Percentiles rank a stretch among this genome's conserved stretches.
These are phyloP conservation scores for Neurospora sp. DNA, from an alignment of 495 filamentous ascomycete genomes.

Conservation along the genomic window DNA sequence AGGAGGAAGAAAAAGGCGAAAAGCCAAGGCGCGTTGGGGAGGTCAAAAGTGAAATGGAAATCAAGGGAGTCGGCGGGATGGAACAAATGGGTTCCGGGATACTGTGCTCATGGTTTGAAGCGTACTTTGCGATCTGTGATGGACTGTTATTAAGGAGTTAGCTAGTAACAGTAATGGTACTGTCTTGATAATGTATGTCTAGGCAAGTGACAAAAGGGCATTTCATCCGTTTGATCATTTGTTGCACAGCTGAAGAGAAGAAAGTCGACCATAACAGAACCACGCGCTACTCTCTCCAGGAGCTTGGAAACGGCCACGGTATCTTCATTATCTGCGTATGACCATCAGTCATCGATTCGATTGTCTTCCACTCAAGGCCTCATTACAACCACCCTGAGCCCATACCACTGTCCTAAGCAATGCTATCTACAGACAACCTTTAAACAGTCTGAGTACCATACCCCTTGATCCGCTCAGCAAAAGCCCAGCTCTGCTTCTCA, in stretches of 20 bases:
- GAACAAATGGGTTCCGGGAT: not conserved
- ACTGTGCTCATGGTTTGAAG: not conserved
- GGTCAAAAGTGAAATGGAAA: not conserved
- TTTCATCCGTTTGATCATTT: not conserved
- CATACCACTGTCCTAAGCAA: not conserved
- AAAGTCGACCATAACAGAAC: not conserved
- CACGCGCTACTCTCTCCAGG: not conserved
- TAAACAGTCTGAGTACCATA: slow-evolving; percentile 43
- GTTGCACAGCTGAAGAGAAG: not conserved
- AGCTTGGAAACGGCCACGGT: not conserved
- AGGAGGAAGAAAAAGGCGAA: not conserved
- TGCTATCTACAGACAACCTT: slow-evolving; percentile 6
- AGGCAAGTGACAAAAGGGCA: not conserved
- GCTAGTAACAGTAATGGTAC: not conserved
- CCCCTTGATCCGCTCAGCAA: slow-evolving; percentile 70
- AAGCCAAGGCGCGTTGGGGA: not conserved
- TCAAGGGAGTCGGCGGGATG: not conserved
- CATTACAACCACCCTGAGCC: not conserved
- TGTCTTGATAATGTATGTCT: not conserved
- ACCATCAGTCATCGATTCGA: not conserved
- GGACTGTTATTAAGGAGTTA: not conserved
- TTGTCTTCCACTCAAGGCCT: not conserved
- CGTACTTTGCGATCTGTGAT: not conserved
- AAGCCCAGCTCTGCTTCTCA: slow-evolving; percentile 88
- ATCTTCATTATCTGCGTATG: not conserved